phyloP scores from a whole-genome alignment of 148 eudicot species.

The Dysphania ambrosioides region DNA sequence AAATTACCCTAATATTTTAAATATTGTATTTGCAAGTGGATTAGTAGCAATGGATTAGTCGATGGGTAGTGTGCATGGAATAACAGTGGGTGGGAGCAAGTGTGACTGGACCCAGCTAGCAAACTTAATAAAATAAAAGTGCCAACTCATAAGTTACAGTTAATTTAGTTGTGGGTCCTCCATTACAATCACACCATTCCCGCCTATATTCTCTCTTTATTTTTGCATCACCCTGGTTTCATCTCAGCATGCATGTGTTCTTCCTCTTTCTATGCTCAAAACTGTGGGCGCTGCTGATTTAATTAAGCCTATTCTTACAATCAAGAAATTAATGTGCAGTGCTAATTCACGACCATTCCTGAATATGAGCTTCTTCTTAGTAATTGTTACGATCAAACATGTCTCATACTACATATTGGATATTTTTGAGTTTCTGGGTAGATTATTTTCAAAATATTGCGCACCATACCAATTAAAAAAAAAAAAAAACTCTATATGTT shows the following conservation, averaged over 20 bases:
- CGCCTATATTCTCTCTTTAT: conserved; percentile 14
- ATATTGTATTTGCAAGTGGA: conserved; percentile 11
- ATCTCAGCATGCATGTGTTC: conserved; percentile 25
- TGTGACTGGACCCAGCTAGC: no score
- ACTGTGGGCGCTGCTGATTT: neutral
- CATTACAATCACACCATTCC: conserved; percentile 18
- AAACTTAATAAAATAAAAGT: no score
- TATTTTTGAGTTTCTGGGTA: no score
- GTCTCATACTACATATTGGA: no score
- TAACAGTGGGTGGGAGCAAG: conserved; percentile 2
- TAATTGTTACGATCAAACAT: no score
- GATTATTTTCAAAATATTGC: no score
- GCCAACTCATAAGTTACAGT: conserved; percentile 1
- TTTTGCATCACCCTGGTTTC: neutral
- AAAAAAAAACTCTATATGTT: neutral
- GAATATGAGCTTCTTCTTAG: no score
- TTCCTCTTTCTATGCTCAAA: neutral
- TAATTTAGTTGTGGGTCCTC: conserved; percentile 14
- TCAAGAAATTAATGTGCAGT: no score
- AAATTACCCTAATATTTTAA: no score
- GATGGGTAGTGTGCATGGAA: conserved; percentile 7
- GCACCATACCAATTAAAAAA: no score
- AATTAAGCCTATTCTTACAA: neutral
- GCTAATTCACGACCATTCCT: no score
- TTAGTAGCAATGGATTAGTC: no score